These are phyloP conservation scores for Aspergillus alliaceus DNA, from an alignment of 2,329 filamentous ascomycete genomes.

Conservation along the genomic window DNA sequence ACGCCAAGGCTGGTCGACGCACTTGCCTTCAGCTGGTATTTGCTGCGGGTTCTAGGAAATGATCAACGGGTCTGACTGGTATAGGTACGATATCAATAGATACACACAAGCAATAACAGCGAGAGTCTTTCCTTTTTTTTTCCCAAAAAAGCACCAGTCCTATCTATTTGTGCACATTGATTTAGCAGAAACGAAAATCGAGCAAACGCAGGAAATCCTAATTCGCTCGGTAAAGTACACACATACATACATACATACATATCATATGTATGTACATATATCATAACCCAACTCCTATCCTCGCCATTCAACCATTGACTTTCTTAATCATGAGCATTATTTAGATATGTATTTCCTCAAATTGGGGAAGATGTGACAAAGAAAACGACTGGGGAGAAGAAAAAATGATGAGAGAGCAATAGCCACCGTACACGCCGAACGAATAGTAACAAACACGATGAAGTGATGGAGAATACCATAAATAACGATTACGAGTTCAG, in stretches of 20 bases:
- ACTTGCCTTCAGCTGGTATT: background rate
- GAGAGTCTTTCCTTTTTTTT: too few species aligned
- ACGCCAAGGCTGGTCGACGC: slow-evolving; percentile 7
- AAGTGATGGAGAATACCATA: background rate
- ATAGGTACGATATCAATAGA: background rate
- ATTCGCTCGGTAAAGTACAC: background rate
- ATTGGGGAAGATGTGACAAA: too few species aligned
- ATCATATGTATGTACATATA: background rate
- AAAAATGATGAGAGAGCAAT: background rate
- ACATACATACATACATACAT: background rate
- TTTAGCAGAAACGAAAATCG: background rate
- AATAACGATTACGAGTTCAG: slow-evolving; percentile 40
- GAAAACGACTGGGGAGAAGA: too few species aligned
- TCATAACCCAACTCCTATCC: background rate
- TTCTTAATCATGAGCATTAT: background rate
- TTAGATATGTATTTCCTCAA: background rate
- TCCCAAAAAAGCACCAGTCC: too few species aligned
- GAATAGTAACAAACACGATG: background rate
- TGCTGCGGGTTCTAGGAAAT: background rate
- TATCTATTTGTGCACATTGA: background rate
- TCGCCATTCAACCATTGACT: background rate
- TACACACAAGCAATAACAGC: too few species aligned
- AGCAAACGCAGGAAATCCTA: background rate
- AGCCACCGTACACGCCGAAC: background rate
- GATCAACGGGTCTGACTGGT: slow-evolving; percentile 9